Evolutionary conservation across 176 grass and related monocot genomes (phyloP).

Genomic region (Bromus sterilis): DNA sequence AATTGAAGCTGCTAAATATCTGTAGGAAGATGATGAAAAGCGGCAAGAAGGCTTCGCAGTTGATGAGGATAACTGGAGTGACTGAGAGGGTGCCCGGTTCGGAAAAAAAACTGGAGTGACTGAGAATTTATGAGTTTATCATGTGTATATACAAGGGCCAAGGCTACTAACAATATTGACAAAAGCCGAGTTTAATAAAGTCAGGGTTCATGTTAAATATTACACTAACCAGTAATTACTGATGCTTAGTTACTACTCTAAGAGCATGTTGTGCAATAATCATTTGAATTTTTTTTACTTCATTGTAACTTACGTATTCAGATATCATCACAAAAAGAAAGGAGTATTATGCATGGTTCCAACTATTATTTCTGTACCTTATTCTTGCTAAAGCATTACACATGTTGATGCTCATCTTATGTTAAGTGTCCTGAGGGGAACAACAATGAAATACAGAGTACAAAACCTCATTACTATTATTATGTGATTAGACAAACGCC

Average conservation of each 20-base stretch:
- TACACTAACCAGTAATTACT: not conserved
- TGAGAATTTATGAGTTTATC: slow-evolving; percentile 16
- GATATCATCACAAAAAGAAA: no score
- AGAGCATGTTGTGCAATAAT: slow-evolving; percentile 4
- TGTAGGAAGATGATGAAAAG: slow-evolving; percentile 57
- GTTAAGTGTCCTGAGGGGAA: not conserved
- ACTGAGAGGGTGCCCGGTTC: no score
- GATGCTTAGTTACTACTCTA: not conserved
- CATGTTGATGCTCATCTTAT: not conserved
- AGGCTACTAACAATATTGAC: not conserved
- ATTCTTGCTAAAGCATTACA: not conserved
- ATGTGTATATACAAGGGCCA: not conserved
- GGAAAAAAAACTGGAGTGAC: slow-evolving; percentile 93
- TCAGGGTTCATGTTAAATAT: not conserved
- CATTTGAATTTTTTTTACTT: not conserved
- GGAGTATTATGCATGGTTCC: not conserved
- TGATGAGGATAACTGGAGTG: slow-evolving; percentile 91
- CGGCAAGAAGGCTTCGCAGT: slow-evolving; percentile 7
- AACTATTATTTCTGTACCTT: not conserved
- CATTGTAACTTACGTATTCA: not conserved
- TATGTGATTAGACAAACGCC: not conserved
- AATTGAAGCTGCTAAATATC: not conserved
- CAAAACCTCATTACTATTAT: not conserved
- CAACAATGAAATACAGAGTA: not conserved
- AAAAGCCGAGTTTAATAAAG: not conserved